Percentiles rank a stretch among this genome's conserved stretches.
Evolutionary conservation across 805 yeast genomes (phyloP).

Genomic region (Groenewaldozyma salmanticensis): DNA sequence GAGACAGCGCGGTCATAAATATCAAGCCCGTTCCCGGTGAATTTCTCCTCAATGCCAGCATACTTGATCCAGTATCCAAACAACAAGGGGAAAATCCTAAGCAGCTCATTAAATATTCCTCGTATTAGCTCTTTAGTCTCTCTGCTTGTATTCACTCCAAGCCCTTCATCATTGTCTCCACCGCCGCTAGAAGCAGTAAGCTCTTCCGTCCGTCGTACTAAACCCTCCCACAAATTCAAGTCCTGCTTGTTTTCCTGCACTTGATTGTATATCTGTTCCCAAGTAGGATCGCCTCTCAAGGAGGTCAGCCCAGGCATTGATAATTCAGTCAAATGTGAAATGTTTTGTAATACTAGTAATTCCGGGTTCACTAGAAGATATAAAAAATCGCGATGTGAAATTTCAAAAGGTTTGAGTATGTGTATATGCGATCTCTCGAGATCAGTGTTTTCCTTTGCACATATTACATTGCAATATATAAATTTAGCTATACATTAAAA

Average conservation of each 20-base stretch:
- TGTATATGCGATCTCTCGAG: no score
- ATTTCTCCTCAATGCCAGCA: constrained; percentile 18
- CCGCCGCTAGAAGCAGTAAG: background rate
- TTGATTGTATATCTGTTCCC: background rate
- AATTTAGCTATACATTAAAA: no score
- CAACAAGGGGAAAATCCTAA: constrained; percentile 30
- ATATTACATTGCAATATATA: no score
- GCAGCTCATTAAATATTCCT: constrained; percentile 19
- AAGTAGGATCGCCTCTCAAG: background rate
- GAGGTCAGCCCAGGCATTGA: no score
- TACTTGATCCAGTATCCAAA: constrained; percentile 35
- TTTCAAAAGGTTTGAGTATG: no score
- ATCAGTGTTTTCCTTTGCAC: no score
- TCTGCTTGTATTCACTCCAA: constrained; percentile 1
- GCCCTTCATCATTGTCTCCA: constrained; percentile 1
- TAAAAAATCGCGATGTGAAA: no score
- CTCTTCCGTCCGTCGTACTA: background rate
- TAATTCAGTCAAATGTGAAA: no score
- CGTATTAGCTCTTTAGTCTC: background rate
- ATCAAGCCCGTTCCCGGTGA: constrained; percentile 11
- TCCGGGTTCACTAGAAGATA: no score
- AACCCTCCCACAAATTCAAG: background rate
- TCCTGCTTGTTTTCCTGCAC: background rate
- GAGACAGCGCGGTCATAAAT: constrained; percentile 29
- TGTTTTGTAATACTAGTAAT: no score